Evolutionary conservation across 1,284 basidiomycete species (phyloP), one percentile per base, ranked within the genome.

Genomic region (Tilletia setariae): DNA sequence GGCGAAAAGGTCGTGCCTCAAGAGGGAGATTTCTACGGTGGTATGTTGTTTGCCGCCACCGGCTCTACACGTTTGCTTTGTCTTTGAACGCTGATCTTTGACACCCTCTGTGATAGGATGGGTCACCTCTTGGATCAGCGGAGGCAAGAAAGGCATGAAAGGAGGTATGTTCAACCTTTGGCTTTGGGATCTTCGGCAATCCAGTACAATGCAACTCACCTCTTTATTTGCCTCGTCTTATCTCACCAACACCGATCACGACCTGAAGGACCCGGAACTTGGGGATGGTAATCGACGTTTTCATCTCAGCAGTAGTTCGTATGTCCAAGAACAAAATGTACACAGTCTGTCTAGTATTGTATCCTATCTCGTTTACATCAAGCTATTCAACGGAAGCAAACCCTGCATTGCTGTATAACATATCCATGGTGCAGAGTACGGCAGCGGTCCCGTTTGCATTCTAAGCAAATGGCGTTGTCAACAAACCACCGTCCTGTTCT

Each of bases 11-110:
- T 77, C 21, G 42, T 53, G 49, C 63, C 79, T 16, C 79, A 81
- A 64, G 78, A 79, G 42, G 77, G 79, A 44, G 78, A 79, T 53
- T 81, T 81, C 56, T 81, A 77, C 79, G 71, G 69, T 74, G 56
- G 56, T 61, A 1, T 1, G 56, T 61, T 19, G 56, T 61, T 16
- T 72, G 8, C 4, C 51, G 23, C 25, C 25, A 40, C 9, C 23
- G 16, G 8, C 19, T 32, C 21, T 21, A 16, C n/a, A 42, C n/a
- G 63, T 21, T 43, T 46, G 28, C 46, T 51, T 15, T 19, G n/a
- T 62, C 25, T 49, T 4, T 42, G n/a, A n/a, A n/a, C n/a, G 32
- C 64, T 30, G 19, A 43, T 49, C 21, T 62, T 59, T 19, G 44
- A 35, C 42, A 21, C 15, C 2, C 49, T 49, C 16, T 49, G n/a